Evolutionary conservation across 1,284 basidiomycete species (phyloP).

Genomic region (Ganoderma sinense): DNA sequence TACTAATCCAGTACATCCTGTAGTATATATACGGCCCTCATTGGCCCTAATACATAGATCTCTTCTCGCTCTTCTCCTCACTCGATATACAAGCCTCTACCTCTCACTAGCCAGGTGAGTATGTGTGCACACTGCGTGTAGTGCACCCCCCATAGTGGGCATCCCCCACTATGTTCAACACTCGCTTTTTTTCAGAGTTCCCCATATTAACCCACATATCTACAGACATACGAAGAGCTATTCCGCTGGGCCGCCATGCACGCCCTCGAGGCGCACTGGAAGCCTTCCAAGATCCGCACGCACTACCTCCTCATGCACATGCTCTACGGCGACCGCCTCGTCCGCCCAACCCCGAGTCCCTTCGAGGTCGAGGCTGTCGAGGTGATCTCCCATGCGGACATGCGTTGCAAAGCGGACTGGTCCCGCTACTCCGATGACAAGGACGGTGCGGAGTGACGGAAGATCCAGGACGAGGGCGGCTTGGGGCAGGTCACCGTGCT

Average conservation of each 20-base stretch:
- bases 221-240: background rate
- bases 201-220: no score
- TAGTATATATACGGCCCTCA: no score
- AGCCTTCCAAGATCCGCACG: background rate
- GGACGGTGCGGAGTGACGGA: background rate
- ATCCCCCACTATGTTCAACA: no score
- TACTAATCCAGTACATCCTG: no score
- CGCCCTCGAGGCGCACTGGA: background rate
- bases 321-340: background rate
- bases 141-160: no score
- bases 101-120: no score
- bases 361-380: background rate
- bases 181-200: no score
- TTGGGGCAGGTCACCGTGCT: background rate
- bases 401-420: background rate
- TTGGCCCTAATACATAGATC: no score
- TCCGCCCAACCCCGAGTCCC: background rate
- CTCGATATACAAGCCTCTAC: no score
- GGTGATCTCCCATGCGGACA: background rate
- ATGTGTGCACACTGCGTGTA: no score
- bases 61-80: no score
- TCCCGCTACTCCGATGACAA: background rate
- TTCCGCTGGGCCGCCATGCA: background rate
- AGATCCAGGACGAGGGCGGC: background rate
- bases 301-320: background rate